Evolutionary conservation across 2,329 filamentous ascomycete genomes (phyloP).

Genomic region (Waltergamsia citrina): DNA sequence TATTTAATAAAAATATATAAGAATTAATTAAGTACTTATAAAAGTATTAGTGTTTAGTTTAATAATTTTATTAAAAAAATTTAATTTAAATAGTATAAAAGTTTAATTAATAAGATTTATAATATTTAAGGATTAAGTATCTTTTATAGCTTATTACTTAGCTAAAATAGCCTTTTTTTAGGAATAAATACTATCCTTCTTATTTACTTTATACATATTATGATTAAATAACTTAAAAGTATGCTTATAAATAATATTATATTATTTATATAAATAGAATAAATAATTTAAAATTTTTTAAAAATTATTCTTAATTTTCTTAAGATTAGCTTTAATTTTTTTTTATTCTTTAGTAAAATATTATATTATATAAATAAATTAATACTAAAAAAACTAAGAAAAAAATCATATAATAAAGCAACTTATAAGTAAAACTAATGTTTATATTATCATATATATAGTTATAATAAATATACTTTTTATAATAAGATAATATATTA

Average conservation of each 20-base stretch:
- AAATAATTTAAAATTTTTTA: conserved; percentile 2
- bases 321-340: not conserved
- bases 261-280: too few relatives aligned
- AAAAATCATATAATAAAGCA: too few relatives aligned
- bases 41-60: conserved; percentile 4
- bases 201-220: conserved; percentile 2
- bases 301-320: too few relatives aligned
- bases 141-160: not conserved
- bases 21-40: conserved; percentile 8
- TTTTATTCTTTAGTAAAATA: not conserved
- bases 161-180: not conserved
- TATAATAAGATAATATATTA: not conserved
- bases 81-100: not conserved
- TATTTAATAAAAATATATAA: conserved; percentile 10
- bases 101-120: not conserved
- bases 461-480: not conserved
- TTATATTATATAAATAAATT: too few relatives aligned
- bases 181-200: not conserved
- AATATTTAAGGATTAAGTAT: not conserved
- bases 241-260: too few relatives aligned
- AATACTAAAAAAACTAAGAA: too few relatives aligned
- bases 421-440: not conserved
- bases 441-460: not conserved
- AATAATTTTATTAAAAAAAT: conserved; percentile 5
- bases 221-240: too few relatives aligned